A percentile compares a stretch with the other conserved stretches of the same genome.
Conservation (phyloP, 2,329 filamentous ascomycete genomes). For the Stemphylium beticola region DNA sequence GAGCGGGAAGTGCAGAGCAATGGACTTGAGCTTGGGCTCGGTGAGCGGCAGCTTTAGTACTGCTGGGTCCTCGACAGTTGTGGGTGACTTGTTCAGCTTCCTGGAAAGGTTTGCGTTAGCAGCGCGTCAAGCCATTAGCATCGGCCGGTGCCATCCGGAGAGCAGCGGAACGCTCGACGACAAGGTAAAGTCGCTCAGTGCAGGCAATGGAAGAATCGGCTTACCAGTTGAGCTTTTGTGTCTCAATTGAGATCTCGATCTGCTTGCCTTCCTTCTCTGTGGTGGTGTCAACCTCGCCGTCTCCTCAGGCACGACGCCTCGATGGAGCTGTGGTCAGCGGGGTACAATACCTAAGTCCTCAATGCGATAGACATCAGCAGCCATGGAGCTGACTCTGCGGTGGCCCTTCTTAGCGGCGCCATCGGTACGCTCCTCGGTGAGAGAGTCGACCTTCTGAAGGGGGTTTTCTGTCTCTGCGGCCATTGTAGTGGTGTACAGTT, state of each 20-base stretch:
- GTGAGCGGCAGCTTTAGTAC: conserved; percentile 82
- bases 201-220: conserved; percentile 39
- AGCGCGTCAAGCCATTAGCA: conserved; percentile 1
- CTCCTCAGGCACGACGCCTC: conserved; percentile 32
- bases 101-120: conserved; percentile 55
- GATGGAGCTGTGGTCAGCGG: conserved; percentile 14
- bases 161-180: conserved; percentile 6
- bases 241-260: conserved; percentile 78
- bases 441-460: conserved; percentile 89
- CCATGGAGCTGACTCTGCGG: conserved; percentile 74
- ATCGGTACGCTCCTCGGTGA: conserved; percentile 74
- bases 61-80: conserved; percentile 79
- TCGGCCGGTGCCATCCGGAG: conserved; percentile 13
- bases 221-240: conserved; percentile 87
- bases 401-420: conserved; percentile 70
- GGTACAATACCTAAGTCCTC: conserved; percentile 77
- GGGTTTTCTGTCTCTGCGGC: conserved; percentile 59
- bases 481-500: conserved; percentile 52
- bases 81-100: conserved; percentile 91
- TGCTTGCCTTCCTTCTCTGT: conserved; percentile 76
- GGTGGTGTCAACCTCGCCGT: conserved; percentile 42
- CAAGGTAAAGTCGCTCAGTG: not conserved
- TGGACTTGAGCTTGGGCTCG: conserved; percentile 86
- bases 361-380: conserved; percentile 79
- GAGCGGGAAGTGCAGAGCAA: conserved; percentile 89